Base-by-base conservation (phyloP, 2,329 filamentous ascomycete genomes). In the Elsinoe ampelina region DNA sequence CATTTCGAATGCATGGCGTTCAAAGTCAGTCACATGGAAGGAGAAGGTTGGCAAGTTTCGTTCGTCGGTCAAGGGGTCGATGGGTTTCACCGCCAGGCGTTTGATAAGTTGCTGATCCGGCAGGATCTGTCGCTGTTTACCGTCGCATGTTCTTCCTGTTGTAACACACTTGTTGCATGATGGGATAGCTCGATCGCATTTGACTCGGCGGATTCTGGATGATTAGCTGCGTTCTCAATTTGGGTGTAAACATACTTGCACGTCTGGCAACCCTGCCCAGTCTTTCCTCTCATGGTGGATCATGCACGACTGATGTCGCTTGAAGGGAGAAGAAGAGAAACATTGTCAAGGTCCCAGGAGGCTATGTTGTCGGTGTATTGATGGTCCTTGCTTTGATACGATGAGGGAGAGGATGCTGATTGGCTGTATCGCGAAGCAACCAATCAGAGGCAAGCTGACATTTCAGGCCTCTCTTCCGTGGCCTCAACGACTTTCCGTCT, bases 351-450 rank as follows among this genome's bases (percentile, higher is more conserved):
- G 30, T n/a, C 4, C 13, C 11, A 52, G 48, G n/a, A 38, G 35
- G 48, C 32, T 52, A 20, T 52, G 15, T 52, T 17, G 7, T 36
- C 26, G 32, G 32, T 7, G 7, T 6, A 39, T 39, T 39, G 48
- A 39, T 39, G 48, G 48, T 36, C 48, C 48, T 39, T 39, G 48
- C 48, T 39, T 26, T 52, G 32, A 52, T 22, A 39, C 48, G 15
- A 22, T 26, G 2, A 12, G 3, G 35, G 35, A 26, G 32, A 6
- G 6, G 19, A 39, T 26, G 15, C 5, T 52, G 32, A 52, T 52
- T 52, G 48, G 48, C 17, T 26, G 34, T 26, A 19, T 52, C 48
- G 48, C 48, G 35, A 39, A 39, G 1, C 7, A 30, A 6, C 48
- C 48, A 52, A 52, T 52, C 34, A 52, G 10, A 7, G 11, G 7